A percentile compares a stretch with the other conserved stretches of the same genome.
phyloP scores from a whole-genome alignment of 1,284 basidiomycete species.

The Heterobasidion irregulare region DNA sequence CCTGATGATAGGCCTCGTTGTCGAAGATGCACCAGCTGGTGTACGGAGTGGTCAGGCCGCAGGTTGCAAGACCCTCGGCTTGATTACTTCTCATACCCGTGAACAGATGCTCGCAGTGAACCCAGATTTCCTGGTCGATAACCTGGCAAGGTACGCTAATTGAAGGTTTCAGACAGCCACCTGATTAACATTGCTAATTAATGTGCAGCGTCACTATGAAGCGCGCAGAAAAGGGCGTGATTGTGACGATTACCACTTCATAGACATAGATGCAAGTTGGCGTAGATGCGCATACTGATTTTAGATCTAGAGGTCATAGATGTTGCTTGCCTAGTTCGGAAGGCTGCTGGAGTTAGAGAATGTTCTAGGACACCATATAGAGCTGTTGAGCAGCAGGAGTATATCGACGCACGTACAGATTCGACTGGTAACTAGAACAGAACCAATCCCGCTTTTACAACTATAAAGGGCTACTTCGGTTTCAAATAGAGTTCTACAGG shows the following conservation, averaged over 20 bases:
- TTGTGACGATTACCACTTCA: slow-evolving; percentile 3
- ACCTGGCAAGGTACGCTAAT: slow-evolving; percentile 48
- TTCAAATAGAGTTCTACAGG: slow-evolving; percentile 40
- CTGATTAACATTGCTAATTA: not conserved
- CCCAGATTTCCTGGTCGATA: slow-evolving; percentile 53
- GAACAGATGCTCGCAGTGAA: slow-evolving; percentile 50
- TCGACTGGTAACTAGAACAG: no score
- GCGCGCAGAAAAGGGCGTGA: not conserved
- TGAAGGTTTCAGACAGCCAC: not conserved
- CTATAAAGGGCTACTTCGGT: not conserved
- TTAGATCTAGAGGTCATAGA: no score
- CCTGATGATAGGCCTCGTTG: slow-evolving; percentile 53
- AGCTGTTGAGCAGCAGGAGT: no score
- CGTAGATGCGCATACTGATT: no score
- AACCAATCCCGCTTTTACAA: no score
- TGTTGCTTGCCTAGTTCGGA: no score
- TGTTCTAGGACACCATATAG: no score
- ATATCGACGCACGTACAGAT: no score
- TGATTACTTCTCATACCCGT: slow-evolving; percentile 71
- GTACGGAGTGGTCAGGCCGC: slow-evolving; percentile 68
- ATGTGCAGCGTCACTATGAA: slow-evolving; percentile 33
- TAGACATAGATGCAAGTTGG: not conserved
- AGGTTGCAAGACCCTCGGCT: slow-evolving; percentile 71
- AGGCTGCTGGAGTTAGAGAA: no score
- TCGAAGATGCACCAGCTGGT: slow-evolving; percentile 84